Evolutionary conservation across 305 asterid genomes (phyloP), one percentile per base, ranked within the genome.

Genomic region (Plantago lanceolata): DNA sequence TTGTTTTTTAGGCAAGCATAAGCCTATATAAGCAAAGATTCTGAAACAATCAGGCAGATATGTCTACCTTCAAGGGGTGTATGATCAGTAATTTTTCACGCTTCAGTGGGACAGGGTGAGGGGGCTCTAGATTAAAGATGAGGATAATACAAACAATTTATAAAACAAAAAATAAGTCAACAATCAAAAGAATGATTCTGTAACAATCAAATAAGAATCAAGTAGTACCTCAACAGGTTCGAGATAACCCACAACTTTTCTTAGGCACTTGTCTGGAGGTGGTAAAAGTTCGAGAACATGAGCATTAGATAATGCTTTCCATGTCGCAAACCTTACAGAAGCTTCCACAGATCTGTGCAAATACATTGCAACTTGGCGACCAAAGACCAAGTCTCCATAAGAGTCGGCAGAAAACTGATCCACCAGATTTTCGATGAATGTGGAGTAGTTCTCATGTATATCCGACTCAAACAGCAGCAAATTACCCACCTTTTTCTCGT

Each of bases 361-460:
- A 81, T 93, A 90, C 15, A 88, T 58, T 58, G 88, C 91, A 59
- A 94, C 77, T 75, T 94, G 99, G 43, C 95, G 82, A 14, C 93
- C 95, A 80, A 88, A 94, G 74, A 86, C 45, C 69, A 71, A 13
- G 61, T 88, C 96, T 43, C 99, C 97, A 65, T 94, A 94, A 49
- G 99, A 94, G 63, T 80, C 97, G 68, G 93, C 95, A 71, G 95
- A 84, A 73, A 83, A 90, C 57, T 94, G 96, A 75, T 86, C 99
- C 28, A 94, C 93, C 8, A 94, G 83, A 68, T 78, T 78, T 71
- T 90, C 99, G 14, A 88, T 53, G 63, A 87, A 94, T 53, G 93
- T 84, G 31, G 92, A 69, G 77, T 94, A 94, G 71, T 71, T 82
- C 71, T 82, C 93, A 14, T 90, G 90, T 73, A 94, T 78, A 48